Conservation (phyloP, 2,329 filamentous ascomycete species). For the Zasmidium angulare region DNA sequence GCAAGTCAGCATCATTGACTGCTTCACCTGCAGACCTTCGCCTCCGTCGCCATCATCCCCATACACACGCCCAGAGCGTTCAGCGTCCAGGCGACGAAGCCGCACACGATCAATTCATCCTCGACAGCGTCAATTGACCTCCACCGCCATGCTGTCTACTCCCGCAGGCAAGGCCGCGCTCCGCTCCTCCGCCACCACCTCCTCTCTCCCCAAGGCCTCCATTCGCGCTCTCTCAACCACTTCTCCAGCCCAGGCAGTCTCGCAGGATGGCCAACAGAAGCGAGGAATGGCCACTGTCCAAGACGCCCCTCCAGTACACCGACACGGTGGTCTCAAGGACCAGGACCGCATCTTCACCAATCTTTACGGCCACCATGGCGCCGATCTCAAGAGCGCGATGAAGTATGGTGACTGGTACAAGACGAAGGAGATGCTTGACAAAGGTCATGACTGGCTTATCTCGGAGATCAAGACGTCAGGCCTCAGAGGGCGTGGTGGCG, state of each 20-base stretch:
- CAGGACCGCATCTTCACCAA: conserved; percentile 99
- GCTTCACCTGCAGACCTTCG: background rate
- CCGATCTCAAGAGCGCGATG: conserved; percentile 89
- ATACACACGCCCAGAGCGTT: conserved; percentile 3
- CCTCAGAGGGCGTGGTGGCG: conserved; percentile 90
- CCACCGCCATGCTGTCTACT: conserved; percentile 32
- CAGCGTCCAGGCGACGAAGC: conserved; percentile 28
- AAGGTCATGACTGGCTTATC: conserved; percentile 99
- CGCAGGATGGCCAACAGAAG: conserved; percentile 48
- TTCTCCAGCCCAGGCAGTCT: conserved; percentile 28
- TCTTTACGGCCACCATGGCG: conserved; percentile 87
- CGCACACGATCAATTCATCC: conserved; percentile 10
- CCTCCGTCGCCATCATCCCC: conserved; percentile 13
- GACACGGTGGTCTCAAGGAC: conserved; percentile 85
- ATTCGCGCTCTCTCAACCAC: conserved; percentile 35
- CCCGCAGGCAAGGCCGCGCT: conserved; percentile 32
- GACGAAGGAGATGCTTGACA: conserved; percentile 96
- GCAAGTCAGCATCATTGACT: conserved; percentile 2
- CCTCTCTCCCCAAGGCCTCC: conserved; percentile 27
- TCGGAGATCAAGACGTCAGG: conserved; percentile 96
- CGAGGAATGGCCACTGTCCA: conserved; percentile 67
- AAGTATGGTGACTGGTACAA: conserved; percentile 99
- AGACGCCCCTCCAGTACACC: conserved; percentile 57
- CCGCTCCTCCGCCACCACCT: conserved; percentile 27
- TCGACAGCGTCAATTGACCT: conserved; percentile 3